Conservation (phyloP, 495 filamentous ascomycete genomes). For the Penicillium lividum region DNA sequence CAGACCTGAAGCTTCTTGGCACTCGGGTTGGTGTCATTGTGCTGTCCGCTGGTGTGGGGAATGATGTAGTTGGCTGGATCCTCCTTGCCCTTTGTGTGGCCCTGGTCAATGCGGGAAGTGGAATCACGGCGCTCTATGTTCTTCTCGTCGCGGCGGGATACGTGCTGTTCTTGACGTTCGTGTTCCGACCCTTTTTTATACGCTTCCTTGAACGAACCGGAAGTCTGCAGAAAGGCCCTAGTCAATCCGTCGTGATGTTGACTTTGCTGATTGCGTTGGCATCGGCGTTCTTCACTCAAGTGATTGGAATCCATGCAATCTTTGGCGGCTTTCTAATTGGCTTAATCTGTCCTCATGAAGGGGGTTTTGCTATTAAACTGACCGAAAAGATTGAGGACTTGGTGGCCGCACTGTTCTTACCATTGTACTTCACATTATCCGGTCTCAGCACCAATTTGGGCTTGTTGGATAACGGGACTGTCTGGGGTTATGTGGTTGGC, state of each 20-base stretch:
- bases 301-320: constrained; percentile 90
- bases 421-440: constrained; percentile 93
- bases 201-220: constrained; percentile 72
- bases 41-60: constrained; percentile 90
- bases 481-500: constrained; percentile 91
- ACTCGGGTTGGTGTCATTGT: constrained; percentile 89
- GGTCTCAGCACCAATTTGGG: constrained; percentile 89
- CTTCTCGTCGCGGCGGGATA: constrained; percentile 76
- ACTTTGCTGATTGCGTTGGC: constrained; percentile 77
- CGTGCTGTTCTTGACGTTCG: constrained; percentile 73
- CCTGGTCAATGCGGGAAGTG: constrained; percentile 83
- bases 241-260: constrained; percentile 79
- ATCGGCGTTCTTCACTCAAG: constrained; percentile 93
- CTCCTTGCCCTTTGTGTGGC: constrained; percentile 92
- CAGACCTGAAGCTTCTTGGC: constrained; percentile 83
- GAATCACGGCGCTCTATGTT: constrained; percentile 85
- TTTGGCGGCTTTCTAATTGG: constrained; percentile 89
- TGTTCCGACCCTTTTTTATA: constrained; percentile 75
- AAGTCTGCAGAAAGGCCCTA: constrained; percentile 86
- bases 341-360: constrained; percentile 90
- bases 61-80: constrained; percentile 95
- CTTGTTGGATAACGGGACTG: constrained; percentile 75
- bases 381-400: constrained; percentile 97
- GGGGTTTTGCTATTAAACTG: constrained; percentile 90
- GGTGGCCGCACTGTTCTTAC: constrained; percentile 83